These are phyloP conservation scores for Mycena vitilis DNA, from an alignment of 768 basidiomycete species.

Conservation along the genomic window DNA sequence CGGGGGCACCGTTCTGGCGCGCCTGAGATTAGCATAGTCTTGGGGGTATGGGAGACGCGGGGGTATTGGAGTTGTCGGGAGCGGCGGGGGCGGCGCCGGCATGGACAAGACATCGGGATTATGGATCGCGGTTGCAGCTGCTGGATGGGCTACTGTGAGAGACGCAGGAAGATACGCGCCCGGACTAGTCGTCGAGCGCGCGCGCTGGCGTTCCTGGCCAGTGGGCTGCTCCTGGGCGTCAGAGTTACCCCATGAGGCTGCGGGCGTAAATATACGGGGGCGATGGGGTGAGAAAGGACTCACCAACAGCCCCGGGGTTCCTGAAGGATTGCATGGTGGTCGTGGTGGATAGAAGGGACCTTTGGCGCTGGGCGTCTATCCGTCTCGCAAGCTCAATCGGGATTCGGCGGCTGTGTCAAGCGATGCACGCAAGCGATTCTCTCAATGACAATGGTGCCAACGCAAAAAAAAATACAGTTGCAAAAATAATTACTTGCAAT, in stretches of 20 bases:
- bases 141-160: slow-evolving; percentile 39
- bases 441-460: slow-evolving; percentile 9
- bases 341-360: not conserved
- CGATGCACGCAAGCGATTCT: not conserved
- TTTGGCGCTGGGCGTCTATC: not conserved
- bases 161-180: slow-evolving; percentile 31
- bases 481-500: slow-evolving; percentile 35
- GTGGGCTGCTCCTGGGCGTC: not conserved
- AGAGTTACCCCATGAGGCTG: slow-evolving; percentile 10
- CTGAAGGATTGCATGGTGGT: slow-evolving; percentile 24
- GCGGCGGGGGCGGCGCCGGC: slow-evolving; percentile 42
- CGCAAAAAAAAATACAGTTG: not conserved
- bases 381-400: not conserved
- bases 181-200: slow-evolving; percentile 39
- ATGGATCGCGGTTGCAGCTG: slow-evolving; percentile 33
- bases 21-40: slow-evolving; percentile 33
- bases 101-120: slow-evolving; percentile 42
- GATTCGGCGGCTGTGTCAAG: slow-evolving; percentile 17
- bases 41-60: slow-evolving; percentile 37
- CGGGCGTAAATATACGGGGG: slow-evolving; percentile 29
- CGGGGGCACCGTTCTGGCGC: slow-evolving; percentile 44
- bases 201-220: slow-evolving; percentile 5
- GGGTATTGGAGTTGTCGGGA: slow-evolving; percentile 45
- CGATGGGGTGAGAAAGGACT: slow-evolving; percentile 34
- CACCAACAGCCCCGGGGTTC: slow-evolving; percentile 28